Evolutionary conservation across 2,329 filamentous ascomycete species (phyloP).

Genomic region (Sordariomycetes sp.): DNA sequence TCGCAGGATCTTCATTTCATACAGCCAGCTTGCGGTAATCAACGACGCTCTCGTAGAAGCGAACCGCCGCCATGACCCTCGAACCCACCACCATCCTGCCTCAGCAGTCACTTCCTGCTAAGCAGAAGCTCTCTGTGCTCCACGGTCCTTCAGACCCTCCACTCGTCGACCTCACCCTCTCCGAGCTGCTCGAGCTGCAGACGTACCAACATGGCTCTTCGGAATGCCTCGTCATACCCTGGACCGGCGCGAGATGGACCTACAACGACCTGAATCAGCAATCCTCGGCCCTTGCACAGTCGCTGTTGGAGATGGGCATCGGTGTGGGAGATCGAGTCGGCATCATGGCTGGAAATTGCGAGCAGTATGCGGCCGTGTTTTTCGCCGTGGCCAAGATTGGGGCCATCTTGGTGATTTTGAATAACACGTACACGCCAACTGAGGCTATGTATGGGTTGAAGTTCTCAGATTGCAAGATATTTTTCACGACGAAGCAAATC

Average conservation of each 20-base stretch:
- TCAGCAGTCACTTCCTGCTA: constrained; percentile 16
- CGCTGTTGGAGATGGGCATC: constrained; percentile 58
- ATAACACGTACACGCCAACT: constrained; percentile 71
- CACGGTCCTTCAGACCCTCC: constrained; percentile 60
- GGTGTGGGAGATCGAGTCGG: constrained; percentile 60
- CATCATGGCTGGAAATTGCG: constrained; percentile 69
- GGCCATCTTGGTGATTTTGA: constrained; percentile 65
- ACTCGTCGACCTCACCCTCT: constrained; percentile 62
- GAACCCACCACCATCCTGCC: constrained; percentile 17
- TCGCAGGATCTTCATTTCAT: too few species aligned
- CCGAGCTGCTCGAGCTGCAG: constrained; percentile 64
- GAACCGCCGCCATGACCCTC: constrained; percentile 15
- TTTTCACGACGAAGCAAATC: constrained; percentile 65
- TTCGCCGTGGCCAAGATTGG: constrained; percentile 62
- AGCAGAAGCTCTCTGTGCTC: constrained; percentile 47
- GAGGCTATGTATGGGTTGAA: constrained; percentile 64
- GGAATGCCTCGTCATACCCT: constrained; percentile 65
- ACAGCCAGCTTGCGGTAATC: too few species aligned
- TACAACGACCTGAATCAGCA: constrained; percentile 57
- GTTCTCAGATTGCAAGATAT: constrained; percentile 62
- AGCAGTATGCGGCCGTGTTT: constrained; percentile 73
- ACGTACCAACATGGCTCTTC: constrained; percentile 53
- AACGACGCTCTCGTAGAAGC: too few species aligned
- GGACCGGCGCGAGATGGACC: constrained; percentile 68
- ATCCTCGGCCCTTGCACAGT: constrained; percentile 52